Evolutionary conservation across 2,329 filamentous ascomycete genomes (phyloP), one percentile per base, ranked within the genome.

Genomic region (Didymella keratinophila): DNA sequence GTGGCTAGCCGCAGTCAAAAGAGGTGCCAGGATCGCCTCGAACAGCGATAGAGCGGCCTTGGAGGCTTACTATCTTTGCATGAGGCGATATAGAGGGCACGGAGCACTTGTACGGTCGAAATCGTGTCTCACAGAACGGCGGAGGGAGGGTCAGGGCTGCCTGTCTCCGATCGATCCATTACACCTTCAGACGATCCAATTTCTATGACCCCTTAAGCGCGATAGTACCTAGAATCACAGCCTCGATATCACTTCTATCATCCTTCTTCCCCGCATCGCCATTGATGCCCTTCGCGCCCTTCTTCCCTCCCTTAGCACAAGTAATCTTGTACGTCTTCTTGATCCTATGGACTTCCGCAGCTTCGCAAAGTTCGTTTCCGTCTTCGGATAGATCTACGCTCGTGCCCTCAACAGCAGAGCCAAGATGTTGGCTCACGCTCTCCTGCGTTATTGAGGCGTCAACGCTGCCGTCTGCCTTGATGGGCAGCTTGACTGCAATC

Each of bases 311-410:
- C n/a, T 86, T 73, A 8, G 83, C 56, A 39, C 56, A 58, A 11
- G 18, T 81, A 62, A 97, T 78, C 75, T 96, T 96, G 78, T 97
- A 97, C 62, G 91, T 87, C 78, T 96, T 97, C 71, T 86, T 87
- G 30, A 97, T 85, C 71, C 87, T 89, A 21, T 80, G 74, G 68
- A 89, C 75, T 58, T 76, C 69, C 16, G 65, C 65, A 21, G 42
- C 61, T 25, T n/a, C 16, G 72, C 96, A 91, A 2, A 88, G 85
- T 25, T 69, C 66, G 14, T 52, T 56, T 0, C 58, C 71, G 2
- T 60, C 36, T 25, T 70, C 64, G 0, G 66, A 61, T 32, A 74
- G 52, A 28, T 51, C 51, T 0, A 75, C 67, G n/a, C 51, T 62
- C 27, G 60, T 53, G 1, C 74, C 74, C 46, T 72, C 34, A 1